Evolutionary conservation across 2,329 filamentous ascomycete genomes (phyloP).

Genomic region (Fusarium anthophilum): DNA sequence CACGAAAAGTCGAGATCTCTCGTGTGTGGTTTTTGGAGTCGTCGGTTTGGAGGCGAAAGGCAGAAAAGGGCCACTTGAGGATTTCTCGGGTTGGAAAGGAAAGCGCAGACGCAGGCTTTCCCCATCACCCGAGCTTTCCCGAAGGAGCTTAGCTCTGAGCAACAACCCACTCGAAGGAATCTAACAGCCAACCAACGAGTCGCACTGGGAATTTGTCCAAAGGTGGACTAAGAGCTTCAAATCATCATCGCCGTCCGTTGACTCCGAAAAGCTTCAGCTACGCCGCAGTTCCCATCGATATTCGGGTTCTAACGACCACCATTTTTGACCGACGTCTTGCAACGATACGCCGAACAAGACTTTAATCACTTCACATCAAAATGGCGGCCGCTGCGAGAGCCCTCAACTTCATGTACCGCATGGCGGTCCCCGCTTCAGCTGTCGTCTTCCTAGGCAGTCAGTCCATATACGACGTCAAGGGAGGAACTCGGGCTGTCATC

Average conservation of each 20-base stretch:
- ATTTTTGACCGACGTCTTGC: constrained; percentile 1
- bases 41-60: constrained; percentile 40
- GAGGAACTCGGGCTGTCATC: constrained; percentile 94
- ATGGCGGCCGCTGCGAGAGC: constrained; percentile 67
- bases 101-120: constrained; percentile 38
- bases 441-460: constrained; percentile 75
- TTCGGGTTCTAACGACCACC: background rate
- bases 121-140: constrained; percentile 49
- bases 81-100: constrained; percentile 42
- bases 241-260: constrained; percentile 40
- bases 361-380: constrained; percentile 22
- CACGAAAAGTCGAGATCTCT: constrained; percentile 33
- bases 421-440: constrained; percentile 77
- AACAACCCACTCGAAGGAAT: constrained; percentile 23
- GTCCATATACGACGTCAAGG: constrained; percentile 96
- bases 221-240: constrained; percentile 39
- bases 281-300: constrained; percentile 19
- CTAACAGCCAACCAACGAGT: constrained; percentile 31
- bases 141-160: constrained; percentile 45
- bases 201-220: constrained; percentile 31
- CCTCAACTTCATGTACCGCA: constrained; percentile 70
- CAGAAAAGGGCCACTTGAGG: constrained; percentile 42
- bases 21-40: constrained; percentile 31
- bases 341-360: background rate
- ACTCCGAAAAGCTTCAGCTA: constrained; percentile 41